Base-by-base conservation (phyloP, 2,329 filamentous ascomycete species). In the Diplodia corticola region DNA sequence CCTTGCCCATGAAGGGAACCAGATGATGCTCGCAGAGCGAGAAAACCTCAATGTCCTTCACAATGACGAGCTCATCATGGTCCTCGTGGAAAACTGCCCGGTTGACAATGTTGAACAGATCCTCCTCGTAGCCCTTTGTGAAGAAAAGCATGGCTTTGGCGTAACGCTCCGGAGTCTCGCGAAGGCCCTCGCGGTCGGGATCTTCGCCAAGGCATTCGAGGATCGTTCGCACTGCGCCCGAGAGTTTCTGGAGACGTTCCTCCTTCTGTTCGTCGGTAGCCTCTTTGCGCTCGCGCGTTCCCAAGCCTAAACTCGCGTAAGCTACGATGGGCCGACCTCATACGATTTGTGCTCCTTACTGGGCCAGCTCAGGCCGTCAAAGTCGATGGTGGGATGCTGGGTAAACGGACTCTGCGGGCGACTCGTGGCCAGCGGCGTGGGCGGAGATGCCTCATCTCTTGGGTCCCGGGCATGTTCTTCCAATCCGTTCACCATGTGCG, bases 21-120 rank as follows among this genome's bases (percentile, higher is more conserved):
- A 99, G 85, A 76, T 99, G 95, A 78, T 99, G 95, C 81, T 99
- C 95, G 82, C 95, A 99, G 50, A 98, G 83, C 69, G 91, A 94
- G 79, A 93, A 96, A 13, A 98, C 87, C 76, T 97, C 93, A 73
- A 99, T 98, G 74, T 98, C 93, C 81, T 96, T 97, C 67, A 99
- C 92, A 73, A 98, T 97, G 33, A 99, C 93, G 81, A 99, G 86
- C 80, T 99, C 95, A 74, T 97, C 95, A 75, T 98, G 94, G 69
- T 94, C 92, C 78, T 98, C 95, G 73, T 97, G 90, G 80, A 99
- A 99, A 64, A 98, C 91, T 20, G 95, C 95, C 65, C 89, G 87
- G 77, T 98, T 98, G 69, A 98, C 91, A 70, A 98, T 91, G 75
- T 96, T 91, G 68, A 88, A 85, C 64, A 97, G 87, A 74, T 97